Percentiles rank a stretch among this genome's conserved stretches.
Conservation (phyloP, 257 asterid genomes). For the Rhazya stricta region DNA sequence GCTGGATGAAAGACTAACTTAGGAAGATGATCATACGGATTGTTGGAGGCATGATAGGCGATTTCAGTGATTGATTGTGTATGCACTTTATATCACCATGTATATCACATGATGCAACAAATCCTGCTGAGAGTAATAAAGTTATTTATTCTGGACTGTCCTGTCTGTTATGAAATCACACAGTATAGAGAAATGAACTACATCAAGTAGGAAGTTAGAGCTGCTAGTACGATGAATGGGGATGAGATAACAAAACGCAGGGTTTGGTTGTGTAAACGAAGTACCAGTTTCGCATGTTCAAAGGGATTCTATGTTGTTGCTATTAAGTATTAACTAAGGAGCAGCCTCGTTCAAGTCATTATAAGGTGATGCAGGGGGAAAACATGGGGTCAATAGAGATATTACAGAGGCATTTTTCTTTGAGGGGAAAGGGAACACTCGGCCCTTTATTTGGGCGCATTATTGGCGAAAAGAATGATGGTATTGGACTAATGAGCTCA, state of each 20-base stretch:
- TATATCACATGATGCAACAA: not conserved
- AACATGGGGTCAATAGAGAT: too few relatives aligned
- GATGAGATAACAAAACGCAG: not conserved
- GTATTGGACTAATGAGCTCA: too few relatives aligned
- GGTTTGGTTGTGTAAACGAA: too few relatives aligned
- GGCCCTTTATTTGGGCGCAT: too few relatives aligned
- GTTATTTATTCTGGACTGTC: not conserved
- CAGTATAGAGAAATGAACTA: not conserved
- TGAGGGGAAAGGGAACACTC: too few relatives aligned
- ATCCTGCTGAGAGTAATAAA: not conserved
- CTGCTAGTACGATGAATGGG: not conserved
- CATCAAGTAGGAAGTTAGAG: not conserved
- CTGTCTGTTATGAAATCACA: not conserved
- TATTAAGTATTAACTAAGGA: too few relatives aligned
- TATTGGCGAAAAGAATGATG: too few relatives aligned
- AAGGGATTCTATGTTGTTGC: too few relatives aligned
- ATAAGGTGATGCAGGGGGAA: too few relatives aligned
- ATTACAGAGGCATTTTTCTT: too few relatives aligned
- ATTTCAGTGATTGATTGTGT: not conserved
- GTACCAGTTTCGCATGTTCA: too few relatives aligned
- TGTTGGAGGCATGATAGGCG: slow-evolving; percentile 9
- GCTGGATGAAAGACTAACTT: slow-evolving; percentile 7
- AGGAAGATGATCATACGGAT: slow-evolving; percentile 4
- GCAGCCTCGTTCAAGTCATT: too few relatives aligned
- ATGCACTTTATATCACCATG: not conserved